Conservation (phyloP, 2,329 filamentous ascomycete species). For the Botrytis cinerea region DNA sequence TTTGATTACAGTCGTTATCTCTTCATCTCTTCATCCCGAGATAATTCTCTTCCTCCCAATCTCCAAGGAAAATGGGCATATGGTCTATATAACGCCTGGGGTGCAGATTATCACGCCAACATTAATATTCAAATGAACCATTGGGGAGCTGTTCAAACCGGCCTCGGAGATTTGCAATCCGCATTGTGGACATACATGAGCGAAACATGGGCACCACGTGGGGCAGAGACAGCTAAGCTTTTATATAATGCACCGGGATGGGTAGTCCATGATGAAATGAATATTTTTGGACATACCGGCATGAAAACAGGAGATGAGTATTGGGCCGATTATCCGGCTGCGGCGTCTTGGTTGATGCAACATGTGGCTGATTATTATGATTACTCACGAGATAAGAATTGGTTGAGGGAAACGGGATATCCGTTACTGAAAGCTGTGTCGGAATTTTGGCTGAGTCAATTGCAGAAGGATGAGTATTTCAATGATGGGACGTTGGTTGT, state of each 20-base stretch:
- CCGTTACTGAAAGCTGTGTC: slow-evolving; percentile 55
- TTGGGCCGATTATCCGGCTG: slow-evolving; percentile 48
- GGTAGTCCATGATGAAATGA: slow-evolving; percentile 58
- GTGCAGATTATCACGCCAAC: slow-evolving; percentile 58
- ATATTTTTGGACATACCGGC: slow-evolving; percentile 59
- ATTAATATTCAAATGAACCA: slow-evolving; percentile 65
- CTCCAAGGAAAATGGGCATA: slow-evolving; percentile 59
- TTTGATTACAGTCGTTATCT: slow-evolving; percentile 57
- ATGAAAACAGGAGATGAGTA: slow-evolving; percentile 48
- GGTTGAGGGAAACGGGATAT: slow-evolving; percentile 52
- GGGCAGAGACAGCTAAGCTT: slow-evolving; percentile 53
- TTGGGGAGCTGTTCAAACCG: slow-evolving; percentile 57
- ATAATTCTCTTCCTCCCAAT: slow-evolving; percentile 55
- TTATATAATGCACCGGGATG: slow-evolving; percentile 58
- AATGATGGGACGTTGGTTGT: slow-evolving; percentile 56
- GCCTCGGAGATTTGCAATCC: slow-evolving; percentile 48
- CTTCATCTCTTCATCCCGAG: slow-evolving; percentile 55
- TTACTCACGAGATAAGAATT: slow-evolving; percentile 51
- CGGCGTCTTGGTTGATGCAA: slow-evolving; percentile 61
- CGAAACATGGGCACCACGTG: slow-evolving; percentile 55
- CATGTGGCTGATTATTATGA: slow-evolving; percentile 60
- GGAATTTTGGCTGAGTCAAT: slow-evolving; percentile 57
- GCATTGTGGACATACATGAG: slow-evolving; percentile 56
- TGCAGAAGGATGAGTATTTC: slow-evolving; percentile 52
- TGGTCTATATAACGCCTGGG: slow-evolving; percentile 50